phyloP scores from a whole-genome alignment of 495 filamentous ascomycete genomes.

The Echria macrotheca region DNA sequence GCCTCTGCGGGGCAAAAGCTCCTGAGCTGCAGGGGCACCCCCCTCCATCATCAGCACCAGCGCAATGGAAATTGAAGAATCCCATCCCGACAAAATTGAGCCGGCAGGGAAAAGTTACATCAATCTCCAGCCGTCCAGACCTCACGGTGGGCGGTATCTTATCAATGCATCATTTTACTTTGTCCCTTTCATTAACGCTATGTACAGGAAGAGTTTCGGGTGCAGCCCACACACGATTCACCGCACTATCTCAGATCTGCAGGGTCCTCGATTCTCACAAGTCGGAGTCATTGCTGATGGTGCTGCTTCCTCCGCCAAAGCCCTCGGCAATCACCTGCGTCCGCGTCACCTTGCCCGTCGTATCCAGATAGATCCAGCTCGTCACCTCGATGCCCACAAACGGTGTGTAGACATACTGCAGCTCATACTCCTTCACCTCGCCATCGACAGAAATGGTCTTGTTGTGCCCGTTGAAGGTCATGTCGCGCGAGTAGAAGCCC shows the following conservation, averaged over 20 bases:
- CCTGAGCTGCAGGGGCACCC: background rate
- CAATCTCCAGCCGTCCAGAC: background rate
- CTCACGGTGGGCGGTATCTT: background rate
- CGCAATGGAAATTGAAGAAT: constrained; percentile 8
- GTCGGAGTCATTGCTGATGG: constrained; percentile 38
- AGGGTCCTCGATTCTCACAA: background rate
- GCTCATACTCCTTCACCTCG: constrained; percentile 36
- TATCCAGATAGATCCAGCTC: constrained; percentile 43
- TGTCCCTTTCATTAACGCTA: constrained; percentile 1
- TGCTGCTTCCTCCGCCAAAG: constrained; percentile 44
- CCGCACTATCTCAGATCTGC: background rate
- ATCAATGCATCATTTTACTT: background rate
- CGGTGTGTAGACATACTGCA: constrained; percentile 50
- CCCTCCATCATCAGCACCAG: too few species aligned
- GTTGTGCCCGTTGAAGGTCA: constrained; percentile 51
- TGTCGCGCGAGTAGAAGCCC: constrained; percentile 44
- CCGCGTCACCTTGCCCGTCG: constrained; percentile 39
- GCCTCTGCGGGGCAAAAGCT: constrained; percentile 6
- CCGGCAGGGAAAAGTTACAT: background rate
- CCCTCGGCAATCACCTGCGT: constrained; percentile 49
- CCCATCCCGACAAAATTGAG: constrained; percentile 1
- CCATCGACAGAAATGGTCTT: constrained; percentile 40
- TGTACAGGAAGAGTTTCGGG: constrained; percentile 5
- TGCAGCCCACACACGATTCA: background rate
- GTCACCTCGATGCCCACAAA: constrained; percentile 44